Conservation (phyloP, 2,329 filamentous ascomycete genomes). For the Claviceps lovelessii region DNA sequence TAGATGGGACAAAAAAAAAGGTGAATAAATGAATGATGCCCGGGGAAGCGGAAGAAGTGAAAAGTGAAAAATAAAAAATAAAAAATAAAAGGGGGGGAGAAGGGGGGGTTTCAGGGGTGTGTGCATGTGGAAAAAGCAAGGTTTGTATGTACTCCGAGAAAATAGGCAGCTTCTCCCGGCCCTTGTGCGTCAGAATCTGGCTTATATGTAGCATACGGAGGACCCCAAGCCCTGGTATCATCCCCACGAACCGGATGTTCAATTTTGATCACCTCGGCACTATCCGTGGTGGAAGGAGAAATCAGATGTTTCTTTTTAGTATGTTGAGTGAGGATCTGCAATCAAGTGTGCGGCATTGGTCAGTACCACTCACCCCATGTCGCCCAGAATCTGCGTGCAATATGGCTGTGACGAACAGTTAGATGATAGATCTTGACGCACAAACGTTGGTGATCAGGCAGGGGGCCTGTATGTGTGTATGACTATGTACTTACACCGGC, state of each 20-base stretch:
- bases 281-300: slow-evolving; percentile 18
- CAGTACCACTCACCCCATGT: slow-evolving; percentile 59
- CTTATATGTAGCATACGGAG: slow-evolving; percentile 74
- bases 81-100: too few relatives aligned
- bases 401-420: slow-evolving; percentile 55
- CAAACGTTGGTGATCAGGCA: not conserved
- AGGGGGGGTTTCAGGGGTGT: too few relatives aligned
- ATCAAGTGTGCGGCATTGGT: too few relatives aligned
- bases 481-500: slow-evolving; percentile 56
- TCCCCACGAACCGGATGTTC: slow-evolving; percentile 86
- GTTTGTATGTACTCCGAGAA: slow-evolving; percentile 53
- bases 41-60: not conserved
- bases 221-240: slow-evolving; percentile 92
- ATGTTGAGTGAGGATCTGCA: not conserved
- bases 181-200: slow-evolving; percentile 44
- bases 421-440: not conserved
- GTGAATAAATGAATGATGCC: too few relatives aligned
- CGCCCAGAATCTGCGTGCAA: slow-evolving; percentile 90
- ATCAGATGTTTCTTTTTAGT: not conserved
- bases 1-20: not conserved
- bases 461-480: too few relatives aligned
- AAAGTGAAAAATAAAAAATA: not conserved
- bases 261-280: slow-evolving; percentile 92
- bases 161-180: slow-evolving; percentile 89
- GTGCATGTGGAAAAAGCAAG: not conserved